Conservation (phyloP, 2,329 filamentous ascomycete species). For the Byssoonygena ceratinophila region DNA sequence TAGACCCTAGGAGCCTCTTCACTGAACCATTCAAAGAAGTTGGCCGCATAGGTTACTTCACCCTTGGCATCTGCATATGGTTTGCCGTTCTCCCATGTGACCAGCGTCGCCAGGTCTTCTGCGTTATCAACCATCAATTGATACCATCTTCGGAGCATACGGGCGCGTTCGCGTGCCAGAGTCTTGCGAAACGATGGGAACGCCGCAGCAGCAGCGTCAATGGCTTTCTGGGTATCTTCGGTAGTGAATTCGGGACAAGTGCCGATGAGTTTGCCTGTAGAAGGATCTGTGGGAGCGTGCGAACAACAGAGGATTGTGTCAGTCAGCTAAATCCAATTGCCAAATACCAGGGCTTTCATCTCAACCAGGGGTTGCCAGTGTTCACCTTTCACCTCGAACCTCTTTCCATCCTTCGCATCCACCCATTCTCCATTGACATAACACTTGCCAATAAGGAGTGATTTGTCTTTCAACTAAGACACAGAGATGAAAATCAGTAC, state of each 20-base stretch:
- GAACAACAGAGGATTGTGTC: background rate
- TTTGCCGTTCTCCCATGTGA: slow-evolving; percentile 63
- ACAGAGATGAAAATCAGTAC: slow-evolving; percentile 1
- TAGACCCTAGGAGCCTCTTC: slow-evolving; percentile 50
- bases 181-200: slow-evolving; percentile 51
- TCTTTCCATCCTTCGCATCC: slow-evolving; percentile 72
- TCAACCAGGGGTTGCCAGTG: background rate
- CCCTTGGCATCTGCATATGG: slow-evolving; percentile 51
- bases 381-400: slow-evolving; percentile 70
- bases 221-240: slow-evolving; percentile 68
- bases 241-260: slow-evolving; percentile 70
- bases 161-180: slow-evolving; percentile 50
- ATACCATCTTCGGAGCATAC: slow-evolving; percentile 57
- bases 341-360: background rate
- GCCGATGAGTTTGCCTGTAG: slow-evolving; percentile 69
- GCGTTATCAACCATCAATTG: slow-evolving; percentile 55
- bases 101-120: slow-evolving; percentile 54
- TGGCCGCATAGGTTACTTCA: slow-evolving; percentile 49
- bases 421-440: slow-evolving; percentile 95
- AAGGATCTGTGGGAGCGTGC: slow-evolving; percentile 52
- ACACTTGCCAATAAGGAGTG: slow-evolving; percentile 70
- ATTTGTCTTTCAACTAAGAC: slow-evolving; percentile 60
- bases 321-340: slow-evolving; percentile 1
- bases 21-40: slow-evolving; percentile 54
- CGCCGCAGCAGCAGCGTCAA: slow-evolving; percentile 69